A percentile compares a stretch with the other conserved stretches of the same genome.
Conservation (phyloP, 176 grass and related monocot genomes). For the Pontederia paniculata region DNA sequence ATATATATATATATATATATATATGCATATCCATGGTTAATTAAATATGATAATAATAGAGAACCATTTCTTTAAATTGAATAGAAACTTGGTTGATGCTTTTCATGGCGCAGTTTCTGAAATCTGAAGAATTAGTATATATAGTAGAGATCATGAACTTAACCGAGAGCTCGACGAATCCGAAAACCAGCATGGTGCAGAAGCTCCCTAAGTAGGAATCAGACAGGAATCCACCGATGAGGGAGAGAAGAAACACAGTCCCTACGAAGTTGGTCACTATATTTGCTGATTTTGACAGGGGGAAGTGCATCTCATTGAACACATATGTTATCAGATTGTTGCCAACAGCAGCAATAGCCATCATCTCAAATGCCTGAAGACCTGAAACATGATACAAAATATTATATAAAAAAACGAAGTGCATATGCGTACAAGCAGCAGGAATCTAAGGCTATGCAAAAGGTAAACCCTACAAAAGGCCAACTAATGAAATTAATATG, state of each 20-base stretch:
- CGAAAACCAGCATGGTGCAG: constrained; percentile 11
- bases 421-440: too few species aligned
- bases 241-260: constrained; percentile 15
- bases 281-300: constrained; percentile 17
- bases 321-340: constrained; percentile 23
- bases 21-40: too few species aligned
- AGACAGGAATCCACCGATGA: constrained; percentile 16
- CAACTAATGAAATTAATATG: too few species aligned
- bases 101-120: background rate
- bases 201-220: constrained; percentile 18
- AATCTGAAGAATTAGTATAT: background rate
- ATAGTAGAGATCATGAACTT: background rate
- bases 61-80: too few species aligned
- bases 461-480: too few species aligned
- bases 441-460: too few species aligned
- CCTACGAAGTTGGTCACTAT: constrained; percentile 23
- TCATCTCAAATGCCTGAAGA: constrained; percentile 16
- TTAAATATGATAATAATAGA: too few species aligned
- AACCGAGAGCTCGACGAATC: constrained; percentile 17
- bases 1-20: too few species aligned
- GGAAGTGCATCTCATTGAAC: constrained; percentile 20
- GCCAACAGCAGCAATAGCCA: constrained; percentile 18
- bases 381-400: background rate
- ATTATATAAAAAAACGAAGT: too few species aligned
- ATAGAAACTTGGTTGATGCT: too few species aligned